These are phyloP conservation scores for Mycosphaerella sp. DNA, from an alignment of 2,329 filamentous ascomycete genomes.

Conservation along the genomic window DNA sequence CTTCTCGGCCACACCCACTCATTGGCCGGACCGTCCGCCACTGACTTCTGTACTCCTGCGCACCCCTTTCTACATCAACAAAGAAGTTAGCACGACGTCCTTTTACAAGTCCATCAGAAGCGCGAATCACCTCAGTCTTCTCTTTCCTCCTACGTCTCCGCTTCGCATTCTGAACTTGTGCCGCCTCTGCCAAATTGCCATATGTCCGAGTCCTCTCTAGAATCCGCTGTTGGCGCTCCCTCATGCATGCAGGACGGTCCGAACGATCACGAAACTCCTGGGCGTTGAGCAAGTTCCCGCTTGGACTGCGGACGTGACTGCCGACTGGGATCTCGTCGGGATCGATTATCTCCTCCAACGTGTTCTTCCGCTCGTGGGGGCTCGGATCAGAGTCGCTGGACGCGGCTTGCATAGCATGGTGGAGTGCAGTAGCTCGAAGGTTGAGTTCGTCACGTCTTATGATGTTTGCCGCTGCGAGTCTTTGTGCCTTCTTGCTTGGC, in stretches of 20 bases:
- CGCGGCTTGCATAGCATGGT: not conserved
- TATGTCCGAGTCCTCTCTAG: conserved; percentile 11
- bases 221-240: conserved; percentile 36
- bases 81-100: not conserved
- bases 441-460: not conserved
- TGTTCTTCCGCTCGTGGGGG: conserved; percentile 15
- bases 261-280: conserved; percentile 25
- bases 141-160: not conserved
- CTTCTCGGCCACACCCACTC: too few relatives aligned
- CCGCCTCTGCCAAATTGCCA: not conserved
- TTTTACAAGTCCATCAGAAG: not conserved
- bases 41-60: not conserved
- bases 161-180: not conserved
- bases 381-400: conserved; percentile 13
- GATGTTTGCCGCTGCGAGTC: not conserved
- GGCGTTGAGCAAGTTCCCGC: conserved; percentile 28
- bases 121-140: not conserved
- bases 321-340: conserved; percentile 22
- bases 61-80: not conserved
- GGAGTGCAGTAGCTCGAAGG: not conserved
- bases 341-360: conserved; percentile 29
- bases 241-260: conserved; percentile 32
- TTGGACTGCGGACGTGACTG: conserved; percentile 29
- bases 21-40: too few relatives aligned
- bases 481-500: conserved; percentile 3